A percentile compares a stretch with the other conserved stretches of the same genome.
phyloP scores from a whole-genome alignment of 2,329 filamentous ascomycete species.

The Aspergillus spinulosporus region DNA sequence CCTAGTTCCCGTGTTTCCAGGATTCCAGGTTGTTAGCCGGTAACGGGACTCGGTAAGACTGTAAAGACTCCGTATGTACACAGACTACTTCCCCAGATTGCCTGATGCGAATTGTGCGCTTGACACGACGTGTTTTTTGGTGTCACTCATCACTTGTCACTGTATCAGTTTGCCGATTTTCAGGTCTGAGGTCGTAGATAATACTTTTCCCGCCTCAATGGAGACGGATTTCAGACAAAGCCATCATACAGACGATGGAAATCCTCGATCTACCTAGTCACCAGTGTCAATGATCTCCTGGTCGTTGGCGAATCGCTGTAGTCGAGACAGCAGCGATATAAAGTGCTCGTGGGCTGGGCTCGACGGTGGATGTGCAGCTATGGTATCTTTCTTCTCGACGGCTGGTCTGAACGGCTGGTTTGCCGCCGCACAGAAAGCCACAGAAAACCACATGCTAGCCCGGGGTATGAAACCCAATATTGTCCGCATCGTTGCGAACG shows the following conservation, averaged over 20 bases:
- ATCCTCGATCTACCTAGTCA: no score
- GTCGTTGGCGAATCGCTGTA: neutral
- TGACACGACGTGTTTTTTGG: conserved; percentile 5
- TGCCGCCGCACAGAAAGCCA: neutral
- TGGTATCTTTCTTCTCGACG: neutral
- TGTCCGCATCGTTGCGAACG: neutral
- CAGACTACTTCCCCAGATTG: neutral
- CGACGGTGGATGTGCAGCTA: neutral
- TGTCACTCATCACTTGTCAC: neutral
- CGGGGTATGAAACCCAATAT: neutral
- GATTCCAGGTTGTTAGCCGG: neutral
- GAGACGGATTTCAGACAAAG: neutral
- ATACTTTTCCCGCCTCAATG: neutral
- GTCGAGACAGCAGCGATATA: neutral
- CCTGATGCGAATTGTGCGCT: neutral
- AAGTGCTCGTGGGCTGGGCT: no score
- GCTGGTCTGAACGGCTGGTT: neutral
- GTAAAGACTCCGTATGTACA: no score
- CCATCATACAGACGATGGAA: neutral
- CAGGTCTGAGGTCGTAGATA: neutral
- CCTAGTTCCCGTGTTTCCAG: no score
- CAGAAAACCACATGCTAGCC: conserved; percentile 2
- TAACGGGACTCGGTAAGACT: no score
- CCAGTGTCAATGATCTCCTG: no score
- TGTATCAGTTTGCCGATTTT: neutral